Percentiles rank a stretch among this genome's conserved stretches.
These are phyloP conservation scores for Aspergillus niger DNA, from an alignment of 2,329 filamentous ascomycete genomes.

Conservation along the genomic window DNA sequence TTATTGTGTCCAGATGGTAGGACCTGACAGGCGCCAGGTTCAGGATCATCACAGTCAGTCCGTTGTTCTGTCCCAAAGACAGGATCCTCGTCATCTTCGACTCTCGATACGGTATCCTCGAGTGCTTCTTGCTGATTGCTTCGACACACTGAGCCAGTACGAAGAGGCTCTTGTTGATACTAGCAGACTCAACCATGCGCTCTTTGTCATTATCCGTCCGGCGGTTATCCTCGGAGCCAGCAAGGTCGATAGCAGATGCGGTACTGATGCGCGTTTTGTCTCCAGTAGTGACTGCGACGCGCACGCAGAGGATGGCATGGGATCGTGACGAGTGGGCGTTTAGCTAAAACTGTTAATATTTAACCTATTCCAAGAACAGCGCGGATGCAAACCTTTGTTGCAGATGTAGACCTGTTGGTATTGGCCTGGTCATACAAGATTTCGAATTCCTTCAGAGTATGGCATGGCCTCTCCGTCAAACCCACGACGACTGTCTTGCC, in stretches of 20 bases:
- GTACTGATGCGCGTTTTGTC: conserved; percentile 73
- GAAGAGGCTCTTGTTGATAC: conserved; percentile 97
- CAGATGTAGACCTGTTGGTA: conserved; percentile 82
- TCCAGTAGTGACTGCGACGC: conserved; percentile 74
- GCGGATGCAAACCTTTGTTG: conserved; percentile 65
- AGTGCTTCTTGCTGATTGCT: conserved; percentile 76
- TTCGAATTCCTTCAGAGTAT: conserved; percentile 87
- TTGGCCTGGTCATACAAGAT: conserved; percentile 88
- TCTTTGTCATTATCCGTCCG: conserved; percentile 93
- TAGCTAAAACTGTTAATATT: conserved; percentile 51
- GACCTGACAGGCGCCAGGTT: conserved; percentile 89
- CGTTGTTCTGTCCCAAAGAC: conserved; percentile 89
- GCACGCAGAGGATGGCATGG: conserved; percentile 88
- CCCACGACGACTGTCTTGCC: conserved; percentile 87
- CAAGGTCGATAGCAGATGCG: conserved; percentile 90
- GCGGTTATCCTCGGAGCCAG: conserved; percentile 93
- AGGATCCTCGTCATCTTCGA: conserved; percentile 97
- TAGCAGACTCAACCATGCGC: conserved; percentile 88
- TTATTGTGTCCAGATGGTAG: conserved; percentile 91
- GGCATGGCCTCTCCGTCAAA: conserved; percentile 77
- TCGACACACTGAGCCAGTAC: conserved; percentile 94
- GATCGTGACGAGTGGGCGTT: conserved; percentile 89
- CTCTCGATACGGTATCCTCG: conserved; percentile 86
- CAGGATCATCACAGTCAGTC: conserved; percentile 93
- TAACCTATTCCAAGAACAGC: neutral